Percentiles rank a stretch among this genome's conserved stretches.
Conservation (phyloP, 805 yeast genomes). For the Henningerozyma blattae region DNA sequence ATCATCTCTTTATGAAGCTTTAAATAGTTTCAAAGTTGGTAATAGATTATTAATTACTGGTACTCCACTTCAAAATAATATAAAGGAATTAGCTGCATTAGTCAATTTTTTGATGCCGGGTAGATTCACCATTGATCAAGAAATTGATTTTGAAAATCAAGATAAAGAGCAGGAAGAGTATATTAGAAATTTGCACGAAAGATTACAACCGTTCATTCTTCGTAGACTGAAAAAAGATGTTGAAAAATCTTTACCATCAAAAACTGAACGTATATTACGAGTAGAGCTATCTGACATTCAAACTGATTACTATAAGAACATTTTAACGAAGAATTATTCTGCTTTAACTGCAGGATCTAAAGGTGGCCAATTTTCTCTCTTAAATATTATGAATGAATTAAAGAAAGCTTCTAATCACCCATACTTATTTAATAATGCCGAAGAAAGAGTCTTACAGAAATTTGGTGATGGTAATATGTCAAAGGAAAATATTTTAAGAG, state of each 20-base stretch:
- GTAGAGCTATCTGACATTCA: slow-evolving; percentile 93
- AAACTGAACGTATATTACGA: slow-evolving; percentile 87
- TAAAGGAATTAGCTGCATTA: slow-evolving; percentile 89
- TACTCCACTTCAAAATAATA: slow-evolving; percentile 93
- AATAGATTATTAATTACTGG: slow-evolving; percentile 91
- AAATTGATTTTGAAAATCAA: slow-evolving; percentile 87
- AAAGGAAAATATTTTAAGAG: slow-evolving; percentile 74
- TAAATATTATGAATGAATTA: slow-evolving; percentile 89
- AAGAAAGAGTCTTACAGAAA: slow-evolving; percentile 61
- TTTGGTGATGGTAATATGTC: slow-evolving; percentile 45
- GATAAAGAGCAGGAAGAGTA: slow-evolving; percentile 79
- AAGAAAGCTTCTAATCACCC: slow-evolving; percentile 98
- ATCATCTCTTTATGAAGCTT: slow-evolving; percentile 81
- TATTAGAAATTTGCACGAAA: slow-evolving; percentile 71
- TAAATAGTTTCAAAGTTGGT: slow-evolving; percentile 67
- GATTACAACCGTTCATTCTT: slow-evolving; percentile 83
- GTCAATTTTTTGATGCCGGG: slow-evolving; percentile 97
- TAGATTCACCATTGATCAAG: slow-evolving; percentile 76
- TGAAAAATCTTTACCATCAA: slow-evolving; percentile 91
- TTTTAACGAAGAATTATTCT: slow-evolving; percentile 80
- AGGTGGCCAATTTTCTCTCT: slow-evolving; percentile 67
- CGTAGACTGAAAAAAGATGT: slow-evolving; percentile 95
- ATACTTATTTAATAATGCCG: slow-evolving; percentile 86
- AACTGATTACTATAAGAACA: slow-evolving; percentile 89
- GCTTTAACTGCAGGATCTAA: slow-evolving; percentile 81